These are phyloP conservation scores for Coffea humblotiana DNA, from an alignment of 305 asterid species.

Conservation along the genomic window DNA sequence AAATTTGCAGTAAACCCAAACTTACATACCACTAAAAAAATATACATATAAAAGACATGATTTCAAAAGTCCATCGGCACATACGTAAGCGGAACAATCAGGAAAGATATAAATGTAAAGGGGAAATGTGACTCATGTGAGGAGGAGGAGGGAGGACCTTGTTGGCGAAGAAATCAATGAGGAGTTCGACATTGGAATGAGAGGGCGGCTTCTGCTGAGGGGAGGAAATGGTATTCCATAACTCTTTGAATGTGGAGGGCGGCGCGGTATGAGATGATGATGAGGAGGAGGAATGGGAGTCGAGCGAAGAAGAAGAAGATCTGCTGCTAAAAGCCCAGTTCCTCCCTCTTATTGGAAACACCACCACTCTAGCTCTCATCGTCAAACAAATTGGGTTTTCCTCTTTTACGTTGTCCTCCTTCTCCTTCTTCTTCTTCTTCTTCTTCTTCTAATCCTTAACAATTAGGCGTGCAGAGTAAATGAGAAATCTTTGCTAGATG, in stretches of 20 bases:
- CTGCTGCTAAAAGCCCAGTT: slow-evolving; percentile 84
- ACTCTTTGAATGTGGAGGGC: slow-evolving; percentile 79
- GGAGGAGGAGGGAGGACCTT: slow-evolving; percentile 44
- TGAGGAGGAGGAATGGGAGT: slow-evolving; percentile 23
- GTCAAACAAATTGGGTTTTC: not conserved
- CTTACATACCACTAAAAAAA: not conserved
- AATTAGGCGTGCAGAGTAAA: not conserved
- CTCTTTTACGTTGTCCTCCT: not conserved
- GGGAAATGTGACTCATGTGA: not conserved
- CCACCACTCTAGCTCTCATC: slow-evolving; percentile 69
- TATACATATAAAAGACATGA: no score
- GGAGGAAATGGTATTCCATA: slow-evolving; percentile 45
- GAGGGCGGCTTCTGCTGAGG: slow-evolving; percentile 6
- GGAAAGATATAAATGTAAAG: not conserved
- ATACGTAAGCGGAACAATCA: not conserved
- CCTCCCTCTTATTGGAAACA: slow-evolving; percentile 86
- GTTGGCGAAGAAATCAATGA: slow-evolving; percentile 70
- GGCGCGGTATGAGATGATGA: slow-evolving; percentile 27
- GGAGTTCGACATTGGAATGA: slow-evolving; percentile 53
- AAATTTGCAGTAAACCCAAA: slow-evolving; percentile 17
- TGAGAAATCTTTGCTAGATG: not conserved
- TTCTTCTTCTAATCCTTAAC: not conserved
- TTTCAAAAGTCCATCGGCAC: not conserved
- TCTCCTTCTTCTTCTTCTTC: no score
- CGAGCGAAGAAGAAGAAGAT: slow-evolving; percentile 31